Evolutionary conservation across 2,329 filamentous ascomycete genomes (phyloP), one percentile per base, ranked within the genome.

Genomic region (Didymosphaeria variabile): DNA sequence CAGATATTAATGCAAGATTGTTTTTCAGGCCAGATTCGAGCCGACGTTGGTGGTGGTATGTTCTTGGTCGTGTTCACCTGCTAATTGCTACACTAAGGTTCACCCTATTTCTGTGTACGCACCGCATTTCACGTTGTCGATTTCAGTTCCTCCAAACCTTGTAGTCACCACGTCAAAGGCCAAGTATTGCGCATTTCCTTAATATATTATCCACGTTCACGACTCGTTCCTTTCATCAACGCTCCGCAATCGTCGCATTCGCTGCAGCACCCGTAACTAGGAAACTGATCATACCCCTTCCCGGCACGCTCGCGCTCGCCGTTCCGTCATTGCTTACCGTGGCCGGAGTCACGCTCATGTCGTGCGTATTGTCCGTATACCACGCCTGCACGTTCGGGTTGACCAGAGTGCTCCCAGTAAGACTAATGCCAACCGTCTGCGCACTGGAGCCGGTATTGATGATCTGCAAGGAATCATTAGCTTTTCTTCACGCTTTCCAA

Each of bases 211-310:
- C n/a, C n/a, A n/a, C n/a, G n/a, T n/a, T n/a, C n/a, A n/a, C n/a
- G n/a, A n/a, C n/a, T n/a, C 19, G 8, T 23, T 44, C 12, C 42
- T 23, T 45, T 23, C 5, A 40, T 44, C 32, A 59, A 58, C 7
- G 47, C 13, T 7, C n/a, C 32, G 23, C 59, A 0, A 45, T 31
- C 23, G 57, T 60, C 42, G 19, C 57, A 61, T 61, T 59, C 34
- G 38, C 66, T 21, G 59, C 45, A 7, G 56, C 58, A 32, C 47
- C 55, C 32, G 51, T 60, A 31, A 72, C 57, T 54, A 75, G 57
- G 53, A 75, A 73, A 23, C 65, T 72, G 36, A 73, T 70, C 69
- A 74, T 72, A 3, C 67, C 71, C 17, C 71, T 64, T 13, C 61
- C 65, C 2, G 70, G 61, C 47, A 72, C 66, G 58, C 63, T 70